A percentile compares a stretch with the other conserved stretches of the same genome.
phyloP scores from a whole-genome alignment of 2,329 filamentous ascomycete species.

The Scytalidium sp. region DNA sequence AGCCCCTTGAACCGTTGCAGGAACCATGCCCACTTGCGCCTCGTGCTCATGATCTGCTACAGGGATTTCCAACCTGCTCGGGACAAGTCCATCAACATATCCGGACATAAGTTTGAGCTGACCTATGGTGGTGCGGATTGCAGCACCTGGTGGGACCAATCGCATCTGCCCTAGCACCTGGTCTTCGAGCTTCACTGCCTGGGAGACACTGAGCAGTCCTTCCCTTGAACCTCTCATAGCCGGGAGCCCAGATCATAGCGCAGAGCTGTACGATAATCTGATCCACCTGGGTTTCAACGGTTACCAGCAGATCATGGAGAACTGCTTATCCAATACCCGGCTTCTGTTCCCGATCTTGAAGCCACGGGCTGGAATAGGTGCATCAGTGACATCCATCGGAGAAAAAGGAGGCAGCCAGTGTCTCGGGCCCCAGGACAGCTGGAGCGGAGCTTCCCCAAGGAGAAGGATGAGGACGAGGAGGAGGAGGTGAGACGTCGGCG shows the following conservation, averaged over 20 bases:
- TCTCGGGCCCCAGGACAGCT: too few species aligned
- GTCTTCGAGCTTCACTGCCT: constrained; percentile 71
- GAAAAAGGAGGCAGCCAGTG: constrained; percentile 45
- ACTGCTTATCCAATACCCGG: constrained; percentile 61
- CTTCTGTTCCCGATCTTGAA: constrained; percentile 61
- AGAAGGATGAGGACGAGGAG: too few species aligned
- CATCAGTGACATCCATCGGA: constrained; percentile 63
- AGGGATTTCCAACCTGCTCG: constrained; percentile 59
- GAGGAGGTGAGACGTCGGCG: constrained; percentile 48
- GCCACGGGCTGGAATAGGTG: constrained; percentile 64
- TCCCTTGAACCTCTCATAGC: constrained; percentile 71
- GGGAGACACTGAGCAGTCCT: constrained; percentile 68
- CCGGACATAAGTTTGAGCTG: constrained; percentile 60
- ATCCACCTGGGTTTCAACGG: constrained; percentile 67
- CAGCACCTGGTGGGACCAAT: constrained; percentile 67
- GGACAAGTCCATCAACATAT: constrained; percentile 65
- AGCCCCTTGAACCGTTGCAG: constrained; percentile 2
- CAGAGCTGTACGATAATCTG: constrained; percentile 74
- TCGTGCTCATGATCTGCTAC: neutral
- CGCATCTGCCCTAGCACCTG: constrained; percentile 62
- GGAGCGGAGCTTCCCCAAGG: too few species aligned
- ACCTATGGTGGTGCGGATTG: constrained; percentile 68
- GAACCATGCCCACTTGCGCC: neutral
- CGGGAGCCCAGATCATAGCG: constrained; percentile 65
- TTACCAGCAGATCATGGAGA: constrained; percentile 64